Percentiles rank a stretch among this genome's conserved stretches.
Evolutionary conservation across 1,284 basidiomycete species (phyloP).

Genomic region (Pseudozyma hubeiensis): DNA sequence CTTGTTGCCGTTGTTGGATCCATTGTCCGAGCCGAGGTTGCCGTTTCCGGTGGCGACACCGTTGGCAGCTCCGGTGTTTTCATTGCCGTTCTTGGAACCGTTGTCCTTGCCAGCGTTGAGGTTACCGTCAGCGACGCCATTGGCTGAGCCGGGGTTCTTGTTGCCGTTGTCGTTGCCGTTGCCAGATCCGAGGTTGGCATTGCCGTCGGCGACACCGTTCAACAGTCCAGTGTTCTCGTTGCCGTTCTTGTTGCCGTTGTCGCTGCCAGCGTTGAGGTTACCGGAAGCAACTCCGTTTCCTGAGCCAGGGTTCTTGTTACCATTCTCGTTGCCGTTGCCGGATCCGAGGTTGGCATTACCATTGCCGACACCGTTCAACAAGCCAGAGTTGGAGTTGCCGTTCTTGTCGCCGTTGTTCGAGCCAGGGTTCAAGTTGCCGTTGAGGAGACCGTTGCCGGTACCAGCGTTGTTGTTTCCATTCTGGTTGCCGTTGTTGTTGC

Average conservation of each 20-base stretch:
- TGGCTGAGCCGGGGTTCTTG: slow-evolving; percentile 11
- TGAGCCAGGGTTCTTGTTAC: slow-evolving; percentile 15
- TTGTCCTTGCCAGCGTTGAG: slow-evolving; percentile 18
- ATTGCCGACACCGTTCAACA: slow-evolving; percentile 4
- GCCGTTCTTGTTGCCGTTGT: slow-evolving; percentile 12
- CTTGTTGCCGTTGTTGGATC: slow-evolving; percentile 19
- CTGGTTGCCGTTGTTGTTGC: slow-evolving; percentile 24
- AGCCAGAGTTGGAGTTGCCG: not conserved
- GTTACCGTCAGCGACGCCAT: slow-evolving; percentile 19
- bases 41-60: slow-evolving; percentile 12
- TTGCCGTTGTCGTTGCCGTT: slow-evolving; percentile 18
- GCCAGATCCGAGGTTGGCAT: slow-evolving; percentile 6
- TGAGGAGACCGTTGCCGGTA: not conserved
- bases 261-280: slow-evolving; percentile 2
- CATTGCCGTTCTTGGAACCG: slow-evolving; percentile 29
- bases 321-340: slow-evolving; percentile 27
- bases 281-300: not conserved
- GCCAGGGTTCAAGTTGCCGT: slow-evolving; percentile 4
- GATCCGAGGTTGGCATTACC: slow-evolving; percentile 22
- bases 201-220: slow-evolving; percentile 4
- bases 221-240: not conserved
- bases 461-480: not conserved
- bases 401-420: not conserved
- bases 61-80: slow-evolving; percentile 15
- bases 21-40: slow-evolving; percentile 17